Conservation (phyloP, 371 early-diverging fungal species). For the Umbelopsis sp. region DNA sequence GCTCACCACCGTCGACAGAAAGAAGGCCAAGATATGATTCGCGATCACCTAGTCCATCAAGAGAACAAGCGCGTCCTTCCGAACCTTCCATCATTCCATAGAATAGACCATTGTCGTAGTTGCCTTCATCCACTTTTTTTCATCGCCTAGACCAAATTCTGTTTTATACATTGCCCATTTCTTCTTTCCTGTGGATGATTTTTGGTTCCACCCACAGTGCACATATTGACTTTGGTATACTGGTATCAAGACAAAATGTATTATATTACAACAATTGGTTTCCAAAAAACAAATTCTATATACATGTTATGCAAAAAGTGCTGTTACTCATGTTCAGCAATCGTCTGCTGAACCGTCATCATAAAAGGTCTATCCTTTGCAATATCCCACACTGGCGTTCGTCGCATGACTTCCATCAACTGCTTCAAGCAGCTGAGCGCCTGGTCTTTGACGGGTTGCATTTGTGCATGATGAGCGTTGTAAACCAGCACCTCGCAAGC, state of each 20-base stretch:
- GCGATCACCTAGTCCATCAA: conserved; percentile 2
- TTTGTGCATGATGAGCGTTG: conserved; percentile 37
- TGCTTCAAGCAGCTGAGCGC: conserved; percentile 35
- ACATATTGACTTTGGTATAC: background rate
- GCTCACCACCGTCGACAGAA: background rate
- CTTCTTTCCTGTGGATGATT: background rate
- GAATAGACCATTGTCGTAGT: background rate
- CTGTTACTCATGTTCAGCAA: conserved; percentile 15
- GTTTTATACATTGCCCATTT: background rate
- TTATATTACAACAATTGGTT: conserved; percentile 16
- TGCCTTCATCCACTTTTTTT: background rate
- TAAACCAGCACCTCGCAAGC: conserved; percentile 48
- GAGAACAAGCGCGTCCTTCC: conserved; percentile 1
- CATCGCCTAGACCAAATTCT: background rate
- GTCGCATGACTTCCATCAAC: conserved; percentile 32
- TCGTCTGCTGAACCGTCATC: conserved; percentile 31
- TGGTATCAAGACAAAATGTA: conserved; percentile 13
- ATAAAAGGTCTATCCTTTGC: conserved; percentile 50
- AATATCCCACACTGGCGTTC: conserved; percentile 50
- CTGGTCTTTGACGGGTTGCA: conserved; percentile 25
- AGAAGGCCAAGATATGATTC: background rate
- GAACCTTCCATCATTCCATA: background rate
- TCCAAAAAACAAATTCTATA: background rate
- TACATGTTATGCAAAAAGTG: background rate
- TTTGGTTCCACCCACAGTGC: background rate